Percentiles rank a stretch among this genome's conserved stretches.
phyloP scores from a whole-genome alignment of 495 filamentous ascomycete species.

The Copromyces sp. region DNA sequence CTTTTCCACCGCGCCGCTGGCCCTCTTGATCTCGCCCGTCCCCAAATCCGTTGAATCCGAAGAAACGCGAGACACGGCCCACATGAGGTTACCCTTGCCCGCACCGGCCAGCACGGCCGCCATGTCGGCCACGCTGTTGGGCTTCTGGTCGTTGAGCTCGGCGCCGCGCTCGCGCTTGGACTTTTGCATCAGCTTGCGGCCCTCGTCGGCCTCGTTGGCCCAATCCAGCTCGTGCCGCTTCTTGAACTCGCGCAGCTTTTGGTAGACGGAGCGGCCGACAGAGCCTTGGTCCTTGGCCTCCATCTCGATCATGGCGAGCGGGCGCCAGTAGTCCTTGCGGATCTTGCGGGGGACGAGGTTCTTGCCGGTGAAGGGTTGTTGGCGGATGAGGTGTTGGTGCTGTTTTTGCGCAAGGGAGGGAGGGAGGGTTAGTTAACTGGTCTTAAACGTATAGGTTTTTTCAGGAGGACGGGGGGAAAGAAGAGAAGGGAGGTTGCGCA shows the following conservation, averaged over 20 bases:
- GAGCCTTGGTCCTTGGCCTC: constrained; percentile 33
- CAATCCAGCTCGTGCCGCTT: constrained; percentile 57
- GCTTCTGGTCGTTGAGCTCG: constrained; percentile 74
- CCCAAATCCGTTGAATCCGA: constrained; percentile 14
- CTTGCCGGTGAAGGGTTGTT: constrained; percentile 84
- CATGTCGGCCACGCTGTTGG: constrained; percentile 79
- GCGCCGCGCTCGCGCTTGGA: constrained; percentile 46
- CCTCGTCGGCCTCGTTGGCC: constrained; percentile 27
- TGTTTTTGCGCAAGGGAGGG: constrained; percentile 16
- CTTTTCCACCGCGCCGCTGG: constrained; percentile 14
- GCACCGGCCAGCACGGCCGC: constrained; percentile 58
- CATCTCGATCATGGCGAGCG: constrained; percentile 68
- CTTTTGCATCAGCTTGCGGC: constrained; percentile 36
- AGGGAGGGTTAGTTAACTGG: constrained; percentile 1
- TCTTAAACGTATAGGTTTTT: too few relatives aligned
- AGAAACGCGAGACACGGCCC: constrained; percentile 24
- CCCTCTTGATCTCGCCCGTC: constrained; percentile 17
- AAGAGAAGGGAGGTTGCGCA: constrained; percentile 3
- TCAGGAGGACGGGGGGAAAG: neutral
- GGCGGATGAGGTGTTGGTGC: constrained; percentile 58
- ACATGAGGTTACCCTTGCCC: constrained; percentile 38
- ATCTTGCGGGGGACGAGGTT: constrained; percentile 69
- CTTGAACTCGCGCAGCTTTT: constrained; percentile 74
- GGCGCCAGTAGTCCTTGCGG: constrained; percentile 88
- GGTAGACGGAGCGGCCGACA: constrained; percentile 65